Percentiles rank a stretch among this genome's conserved stretches.
These are phyloP conservation scores for Chaetoscypha palmicola DNA, from an alignment of 2,329 filamentous ascomycete species.

Conservation along the genomic window DNA sequence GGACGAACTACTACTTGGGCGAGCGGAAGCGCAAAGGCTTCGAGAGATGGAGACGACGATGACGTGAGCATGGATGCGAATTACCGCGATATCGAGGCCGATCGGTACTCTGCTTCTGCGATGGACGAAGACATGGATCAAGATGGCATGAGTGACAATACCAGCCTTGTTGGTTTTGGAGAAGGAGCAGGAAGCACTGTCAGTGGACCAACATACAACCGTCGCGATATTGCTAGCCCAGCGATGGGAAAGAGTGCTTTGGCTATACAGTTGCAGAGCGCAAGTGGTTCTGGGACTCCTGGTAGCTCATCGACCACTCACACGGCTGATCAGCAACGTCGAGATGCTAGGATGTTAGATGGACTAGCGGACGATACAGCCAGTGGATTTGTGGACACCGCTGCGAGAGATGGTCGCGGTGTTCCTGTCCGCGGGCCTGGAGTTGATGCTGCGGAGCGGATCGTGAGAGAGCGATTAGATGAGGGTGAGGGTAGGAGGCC, in stretches of 20 bases:
- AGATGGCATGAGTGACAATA: constrained; percentile 74
- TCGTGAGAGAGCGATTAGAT: constrained; percentile 54
- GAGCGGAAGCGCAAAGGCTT: constrained; percentile 46
- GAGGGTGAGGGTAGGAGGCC: constrained; percentile 37
- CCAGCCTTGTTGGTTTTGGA: constrained; percentile 83
- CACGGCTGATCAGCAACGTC: constrained; percentile 41
- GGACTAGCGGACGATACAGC: constrained; percentile 56
- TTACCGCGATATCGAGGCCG: constrained; percentile 44
- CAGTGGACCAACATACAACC: constrained; percentile 66
- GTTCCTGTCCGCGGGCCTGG: constrained; percentile 14
- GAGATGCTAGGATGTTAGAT: constrained; percentile 60
- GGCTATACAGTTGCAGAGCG: constrained; percentile 18
- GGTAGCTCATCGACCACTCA: constrained; percentile 16
- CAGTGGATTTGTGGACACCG: constrained; percentile 57
- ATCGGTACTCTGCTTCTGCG: constrained; percentile 33
- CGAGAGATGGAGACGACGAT: constrained; percentile 50
- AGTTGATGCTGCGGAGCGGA: constrained; percentile 55
- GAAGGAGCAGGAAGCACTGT: constrained; percentile 84
- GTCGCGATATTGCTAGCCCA: constrained; percentile 36
- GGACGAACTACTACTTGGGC: constrained; percentile 57
- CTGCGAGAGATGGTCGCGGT: constrained; percentile 32
- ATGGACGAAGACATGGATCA: constrained; percentile 39
- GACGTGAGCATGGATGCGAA: constrained; percentile 59
- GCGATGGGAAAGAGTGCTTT: constrained; percentile 29
- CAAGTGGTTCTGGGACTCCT: constrained; percentile 19